Conservation (phyloP, 208 protist genomes). For the Borovskyia barvae region DNA sequence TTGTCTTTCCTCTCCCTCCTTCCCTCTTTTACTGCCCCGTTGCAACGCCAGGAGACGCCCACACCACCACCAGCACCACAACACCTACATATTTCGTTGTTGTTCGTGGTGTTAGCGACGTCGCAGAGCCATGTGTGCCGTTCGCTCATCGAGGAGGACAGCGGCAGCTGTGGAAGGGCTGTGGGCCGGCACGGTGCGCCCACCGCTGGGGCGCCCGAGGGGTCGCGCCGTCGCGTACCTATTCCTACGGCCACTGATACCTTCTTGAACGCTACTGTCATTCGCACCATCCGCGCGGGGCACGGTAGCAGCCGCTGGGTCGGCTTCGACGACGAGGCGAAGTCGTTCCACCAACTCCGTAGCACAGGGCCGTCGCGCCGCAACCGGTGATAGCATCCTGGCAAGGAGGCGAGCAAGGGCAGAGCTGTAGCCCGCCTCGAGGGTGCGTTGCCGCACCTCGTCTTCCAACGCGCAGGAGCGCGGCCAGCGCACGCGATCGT, state of each 20-base stretch:
- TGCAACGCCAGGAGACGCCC: no score
- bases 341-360: slow-evolving; percentile 16
- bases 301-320: background rate
- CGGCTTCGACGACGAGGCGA: slow-evolving; percentile 3
- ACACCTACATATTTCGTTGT: no score
- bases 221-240: no score
- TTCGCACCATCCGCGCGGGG: no score
- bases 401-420: slow-evolving; percentile 13
- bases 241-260: no score
- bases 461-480: slow-evolving; percentile 23
- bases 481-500: slow-evolving; percentile 17
- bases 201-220: no score
- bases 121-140: slow-evolving; percentile 19
- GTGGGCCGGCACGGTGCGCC: no score
- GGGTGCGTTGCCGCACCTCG: background rate
- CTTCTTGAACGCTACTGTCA: no score
- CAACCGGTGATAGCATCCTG: slow-evolving; percentile 23
- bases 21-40: no score
- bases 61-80: no score
- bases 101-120: background rate
- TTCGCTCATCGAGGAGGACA: slow-evolving; percentile 12
- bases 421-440: slow-evolving; percentile 13
- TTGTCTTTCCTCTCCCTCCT: no score
- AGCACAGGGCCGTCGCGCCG: slow-evolving; percentile 24
- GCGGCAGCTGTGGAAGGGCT: slow-evolving; percentile 4